Conservation (phyloP, 169 alveolate genomes). For the Plasmodium falciparum region DNA sequence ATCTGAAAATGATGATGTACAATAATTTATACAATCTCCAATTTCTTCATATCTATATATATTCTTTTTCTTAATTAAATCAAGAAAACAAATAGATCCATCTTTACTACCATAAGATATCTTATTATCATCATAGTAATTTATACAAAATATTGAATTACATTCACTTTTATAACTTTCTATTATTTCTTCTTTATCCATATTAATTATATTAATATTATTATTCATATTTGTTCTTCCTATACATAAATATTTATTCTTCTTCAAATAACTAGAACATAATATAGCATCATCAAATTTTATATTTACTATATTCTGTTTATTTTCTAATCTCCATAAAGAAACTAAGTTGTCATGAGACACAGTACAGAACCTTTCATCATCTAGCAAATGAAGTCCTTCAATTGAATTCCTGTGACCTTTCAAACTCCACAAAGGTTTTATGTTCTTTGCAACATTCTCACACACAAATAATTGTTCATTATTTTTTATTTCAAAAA, state of each 20-base stretch:
- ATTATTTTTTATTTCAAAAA: constrained; percentile 62
- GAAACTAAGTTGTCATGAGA: constrained; percentile 55
- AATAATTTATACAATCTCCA: constrained; percentile 37
- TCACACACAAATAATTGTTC: constrained; percentile 17
- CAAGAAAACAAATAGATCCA: constrained; percentile 47
- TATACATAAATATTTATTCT: constrained; percentile 14
- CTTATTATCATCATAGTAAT: constrained; percentile 46
- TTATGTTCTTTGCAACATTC: constrained; percentile 18
- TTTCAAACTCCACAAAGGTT: constrained; percentile 65
- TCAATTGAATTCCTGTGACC: constrained; percentile 61
- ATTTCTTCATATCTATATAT: constrained; percentile 53
- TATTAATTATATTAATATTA: constrained; percentile 45
- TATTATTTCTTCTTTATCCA: constrained; percentile 19
- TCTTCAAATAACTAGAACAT: constrained; percentile 39
- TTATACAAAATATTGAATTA: constrained; percentile 58
- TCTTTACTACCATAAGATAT: constrained; percentile 66
- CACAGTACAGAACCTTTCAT: constrained; percentile 16
- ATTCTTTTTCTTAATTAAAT: constrained; percentile 53
- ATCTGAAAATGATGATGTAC: not conserved
- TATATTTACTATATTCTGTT: constrained; percentile 21
- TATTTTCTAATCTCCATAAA: constrained; percentile 21
- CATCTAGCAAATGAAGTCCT: constrained; percentile 43
- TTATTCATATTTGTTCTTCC: constrained; percentile 49
- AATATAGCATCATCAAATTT: constrained; percentile 35
- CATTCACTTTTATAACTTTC: constrained; percentile 15